Conservation (phyloP, 345 rosid genomes). For the Camelina neglecta region DNA sequence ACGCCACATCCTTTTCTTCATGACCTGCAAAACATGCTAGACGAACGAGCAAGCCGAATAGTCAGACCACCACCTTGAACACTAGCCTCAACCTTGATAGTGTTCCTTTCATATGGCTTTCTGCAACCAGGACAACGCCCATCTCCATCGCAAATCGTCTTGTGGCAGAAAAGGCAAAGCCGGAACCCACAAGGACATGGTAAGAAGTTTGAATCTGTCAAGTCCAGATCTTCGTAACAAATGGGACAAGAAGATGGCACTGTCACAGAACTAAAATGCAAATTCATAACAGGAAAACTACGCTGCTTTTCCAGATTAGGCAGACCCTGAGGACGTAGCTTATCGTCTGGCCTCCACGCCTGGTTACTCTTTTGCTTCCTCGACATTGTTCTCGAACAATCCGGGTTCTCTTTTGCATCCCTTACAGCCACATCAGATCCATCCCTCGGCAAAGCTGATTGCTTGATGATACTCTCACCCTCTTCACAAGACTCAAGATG, state of each 20-base stretch:
- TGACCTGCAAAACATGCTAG: conserved; percentile 86
- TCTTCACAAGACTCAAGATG: conserved; percentile 36
- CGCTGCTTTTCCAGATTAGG: conserved; percentile 79
- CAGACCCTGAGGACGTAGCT: conserved; percentile 73
- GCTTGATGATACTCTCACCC: conserved; percentile 37
- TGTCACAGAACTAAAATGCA: conserved; percentile 51
- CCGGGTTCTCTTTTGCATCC: conserved; percentile 37
- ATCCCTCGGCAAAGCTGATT: conserved; percentile 36
- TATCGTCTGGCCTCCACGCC: conserved; percentile 93
- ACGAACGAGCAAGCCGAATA: conserved; percentile 69
- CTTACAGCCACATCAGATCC: conserved; percentile 36
- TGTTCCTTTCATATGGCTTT: conserved; percentile 65
- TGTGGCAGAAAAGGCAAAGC: conserved; percentile 95
- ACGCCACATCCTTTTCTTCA: conserved; percentile 48
- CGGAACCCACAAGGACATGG: conserved; percentile 91
- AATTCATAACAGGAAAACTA: conserved; percentile 57
- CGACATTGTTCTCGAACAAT: conserved; percentile 39
- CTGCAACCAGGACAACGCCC: conserved; percentile 97
- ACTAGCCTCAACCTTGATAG: conserved; percentile 59
- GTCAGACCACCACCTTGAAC: conserved; percentile 64
- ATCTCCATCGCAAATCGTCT: conserved; percentile 89
- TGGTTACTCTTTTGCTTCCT: conserved; percentile 49
- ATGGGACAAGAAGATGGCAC: conserved; percentile 69
- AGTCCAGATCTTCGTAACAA: conserved; percentile 87
- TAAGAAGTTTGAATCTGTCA: conserved; percentile 75